These are phyloP conservation scores for Phytopythium mirpurense DNA, from an alignment of 352 stramenopile species.

Conservation along the genomic window DNA sequence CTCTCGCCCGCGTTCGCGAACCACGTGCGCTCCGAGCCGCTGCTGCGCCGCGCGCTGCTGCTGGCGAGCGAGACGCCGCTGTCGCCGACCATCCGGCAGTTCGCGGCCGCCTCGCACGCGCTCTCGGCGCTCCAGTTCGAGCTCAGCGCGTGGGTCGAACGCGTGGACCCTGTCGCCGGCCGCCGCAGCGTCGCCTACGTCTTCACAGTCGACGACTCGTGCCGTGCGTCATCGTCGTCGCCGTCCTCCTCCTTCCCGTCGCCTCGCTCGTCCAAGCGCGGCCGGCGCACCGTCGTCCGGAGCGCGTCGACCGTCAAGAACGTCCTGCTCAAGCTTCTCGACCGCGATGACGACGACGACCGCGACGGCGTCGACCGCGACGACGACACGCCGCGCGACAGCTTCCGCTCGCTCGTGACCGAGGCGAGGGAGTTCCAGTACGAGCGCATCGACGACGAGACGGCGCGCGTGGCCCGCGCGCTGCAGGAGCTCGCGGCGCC, in stretches of 20 bases:
- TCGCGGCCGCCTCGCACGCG: slow-evolving; percentile 8
- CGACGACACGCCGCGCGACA: slow-evolving; percentile 12
- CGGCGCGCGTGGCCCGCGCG: slow-evolving; percentile 27
- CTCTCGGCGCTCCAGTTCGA: slow-evolving; percentile 37
- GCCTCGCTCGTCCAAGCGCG: slow-evolving; percentile 4
- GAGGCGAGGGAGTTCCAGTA: slow-evolving; percentile 71
- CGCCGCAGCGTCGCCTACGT: slow-evolving; percentile 70
- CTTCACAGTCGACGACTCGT: slow-evolving; percentile 37
- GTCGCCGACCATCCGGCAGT: slow-evolving; percentile 2
- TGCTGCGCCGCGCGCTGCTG: not conserved
- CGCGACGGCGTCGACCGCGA: not conserved
- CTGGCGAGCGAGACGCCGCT: slow-evolving; percentile 2
- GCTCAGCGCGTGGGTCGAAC: slow-evolving; percentile 67
- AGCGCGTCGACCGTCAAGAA: slow-evolving; percentile 63
- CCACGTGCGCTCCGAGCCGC: slow-evolving; percentile 1
- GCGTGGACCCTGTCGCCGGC: slow-evolving; percentile 45
- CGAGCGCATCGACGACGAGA: slow-evolving; percentile 55
- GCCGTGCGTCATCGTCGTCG: too few species aligned
- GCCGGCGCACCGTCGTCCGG: slow-evolving; percentile 36
- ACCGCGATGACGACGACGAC: slow-evolving; percentile 12
- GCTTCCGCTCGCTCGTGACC: slow-evolving; percentile 43
- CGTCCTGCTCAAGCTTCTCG: slow-evolving; percentile 34
- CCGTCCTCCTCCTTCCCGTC: slow-evolving; percentile 1
- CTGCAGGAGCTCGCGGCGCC: slow-evolving; percentile 34
- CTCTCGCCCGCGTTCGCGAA: slow-evolving; percentile 5